Conservation (phyloP, 495 filamentous ascomycete genomes). For the Hypoxylon fragiforme region DNA sequence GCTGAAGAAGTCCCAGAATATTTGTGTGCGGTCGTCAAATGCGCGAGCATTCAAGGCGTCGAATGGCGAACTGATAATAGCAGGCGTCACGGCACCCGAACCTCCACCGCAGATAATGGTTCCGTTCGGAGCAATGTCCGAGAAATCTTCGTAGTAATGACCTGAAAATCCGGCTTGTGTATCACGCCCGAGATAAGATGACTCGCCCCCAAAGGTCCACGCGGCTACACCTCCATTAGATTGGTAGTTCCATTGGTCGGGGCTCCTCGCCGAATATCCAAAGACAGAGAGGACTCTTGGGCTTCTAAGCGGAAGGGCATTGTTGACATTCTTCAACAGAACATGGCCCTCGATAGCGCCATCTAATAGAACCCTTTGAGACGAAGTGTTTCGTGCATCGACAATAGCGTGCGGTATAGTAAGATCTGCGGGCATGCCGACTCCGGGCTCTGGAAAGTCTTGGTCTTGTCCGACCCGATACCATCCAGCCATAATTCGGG, state of each 20-base stretch:
- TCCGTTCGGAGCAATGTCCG: constrained; percentile 38
- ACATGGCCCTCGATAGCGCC: constrained; percentile 50
- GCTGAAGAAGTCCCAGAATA: constrained; percentile 43
- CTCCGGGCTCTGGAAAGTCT: constrained; percentile 40
- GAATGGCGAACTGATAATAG: constrained; percentile 52
- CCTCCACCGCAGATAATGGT: constrained; percentile 54
- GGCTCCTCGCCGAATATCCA: constrained; percentile 39
- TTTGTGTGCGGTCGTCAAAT: constrained; percentile 48
- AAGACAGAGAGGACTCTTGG: constrained; percentile 40
- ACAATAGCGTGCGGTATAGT: constrained; percentile 52
- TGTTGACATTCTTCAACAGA: constrained; percentile 55
- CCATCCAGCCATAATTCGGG: constrained; percentile 50
- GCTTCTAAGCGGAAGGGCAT: constrained; percentile 49
- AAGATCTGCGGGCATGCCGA: constrained; percentile 50
- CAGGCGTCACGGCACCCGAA: constrained; percentile 54
- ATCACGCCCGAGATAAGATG: constrained; percentile 39
- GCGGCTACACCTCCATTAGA: constrained; percentile 40
- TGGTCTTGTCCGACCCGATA: constrained; percentile 49
- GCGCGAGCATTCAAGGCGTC: constrained; percentile 53
- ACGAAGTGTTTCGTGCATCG: constrained; percentile 39
- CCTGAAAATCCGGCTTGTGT: constrained; percentile 23
- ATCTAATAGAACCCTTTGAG: constrained; percentile 35
- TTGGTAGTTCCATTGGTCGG: constrained; percentile 39
- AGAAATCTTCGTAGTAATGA: constrained; percentile 35
- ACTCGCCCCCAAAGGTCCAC: constrained; percentile 31